Conservation (phyloP, 2,329 filamentous ascomycete genomes). For the Rachicladosporium sp. region DNA sequence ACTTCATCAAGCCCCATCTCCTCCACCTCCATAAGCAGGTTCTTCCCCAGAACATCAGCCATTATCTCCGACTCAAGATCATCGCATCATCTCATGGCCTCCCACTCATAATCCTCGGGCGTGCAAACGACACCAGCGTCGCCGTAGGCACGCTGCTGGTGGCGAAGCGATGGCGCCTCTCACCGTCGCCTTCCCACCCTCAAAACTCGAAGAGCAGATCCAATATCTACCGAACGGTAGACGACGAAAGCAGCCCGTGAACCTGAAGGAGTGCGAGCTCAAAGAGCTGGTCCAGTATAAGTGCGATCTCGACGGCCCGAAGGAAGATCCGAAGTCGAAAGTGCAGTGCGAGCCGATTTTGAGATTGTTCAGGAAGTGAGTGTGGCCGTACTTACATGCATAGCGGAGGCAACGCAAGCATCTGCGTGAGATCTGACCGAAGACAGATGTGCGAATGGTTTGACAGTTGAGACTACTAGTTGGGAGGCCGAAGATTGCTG, state of each 20-base stretch:
- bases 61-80: slow-evolving; percentile 9
- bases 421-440: too few relatives aligned
- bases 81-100: neutral
- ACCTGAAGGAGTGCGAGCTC: slow-evolving; percentile 43
- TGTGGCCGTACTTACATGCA: slow-evolving; percentile 6
- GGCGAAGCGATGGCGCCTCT: slow-evolving; percentile 41
- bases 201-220: slow-evolving; percentile 38
- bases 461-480: slow-evolving; percentile 50
- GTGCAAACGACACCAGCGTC: too few relatives aligned
- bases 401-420: too few relatives aligned
- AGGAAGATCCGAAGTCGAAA: slow-evolving; percentile 27
- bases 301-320: slow-evolving; percentile 41
- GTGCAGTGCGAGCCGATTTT: slow-evolving; percentile 46
- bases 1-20: slow-evolving; percentile 41
- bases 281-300: slow-evolving; percentile 51
- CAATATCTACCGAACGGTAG: slow-evolving; percentile 40
- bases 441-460: slow-evolving; percentile 38
- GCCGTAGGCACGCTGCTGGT: too few relatives aligned
- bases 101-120: too few relatives aligned
- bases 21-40: slow-evolving; percentile 39
- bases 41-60: slow-evolving; percentile 39
- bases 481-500: slow-evolving; percentile 35
- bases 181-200: slow-evolving; percentile 40
- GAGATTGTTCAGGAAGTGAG: slow-evolving; percentile 47
- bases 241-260: slow-evolving; percentile 40